Evolutionary conservation across 2,329 filamentous ascomycete genomes (phyloP).

Genomic region (Lachnellula occidentalis): DNA sequence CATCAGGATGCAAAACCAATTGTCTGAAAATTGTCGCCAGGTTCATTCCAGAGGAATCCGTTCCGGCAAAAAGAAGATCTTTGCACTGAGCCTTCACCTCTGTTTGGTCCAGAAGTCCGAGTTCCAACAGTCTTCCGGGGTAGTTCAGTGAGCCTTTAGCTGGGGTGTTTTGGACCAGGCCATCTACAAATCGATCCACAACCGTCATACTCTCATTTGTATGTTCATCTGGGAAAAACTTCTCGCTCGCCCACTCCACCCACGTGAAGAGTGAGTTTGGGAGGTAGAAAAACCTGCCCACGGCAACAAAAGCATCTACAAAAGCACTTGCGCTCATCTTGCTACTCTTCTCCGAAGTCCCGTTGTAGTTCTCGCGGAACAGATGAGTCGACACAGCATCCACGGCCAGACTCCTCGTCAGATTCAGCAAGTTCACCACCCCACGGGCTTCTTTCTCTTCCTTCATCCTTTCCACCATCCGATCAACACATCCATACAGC

Average conservation of each 20-base stretch:
- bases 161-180: conserved; percentile 32
- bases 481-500: conserved; percentile 37
- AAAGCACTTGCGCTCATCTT: conserved; percentile 41
- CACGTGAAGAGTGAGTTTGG: conserved; percentile 37
- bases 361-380: conserved; percentile 46
- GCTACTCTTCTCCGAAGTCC: conserved; percentile 27
- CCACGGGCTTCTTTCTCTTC: conserved; percentile 30
- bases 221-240: conserved; percentile 32
- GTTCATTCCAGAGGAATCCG: conserved; percentile 48
- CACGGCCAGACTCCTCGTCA: conserved; percentile 44
- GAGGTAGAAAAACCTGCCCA: conserved; percentile 50
- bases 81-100: conserved; percentile 48
- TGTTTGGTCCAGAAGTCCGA: conserved; percentile 35
- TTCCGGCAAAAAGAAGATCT: conserved; percentile 50
- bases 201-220: conserved; percentile 30
- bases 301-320: conserved; percentile 49
- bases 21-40: conserved; percentile 43
- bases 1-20: conserved; percentile 37
- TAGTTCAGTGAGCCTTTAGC: conserved; percentile 38
- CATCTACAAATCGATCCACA: conserved; percentile 40
- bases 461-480: conserved; percentile 38
- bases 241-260: conserved; percentile 33
- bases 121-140: conserved; percentile 41
- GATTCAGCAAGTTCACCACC: conserved; percentile 43
- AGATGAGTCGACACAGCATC: conserved; percentile 51